These are phyloP conservation scores for Brassica juncea DNA, from an alignment of 345 rosid species.

Conservation along the genomic window DNA sequence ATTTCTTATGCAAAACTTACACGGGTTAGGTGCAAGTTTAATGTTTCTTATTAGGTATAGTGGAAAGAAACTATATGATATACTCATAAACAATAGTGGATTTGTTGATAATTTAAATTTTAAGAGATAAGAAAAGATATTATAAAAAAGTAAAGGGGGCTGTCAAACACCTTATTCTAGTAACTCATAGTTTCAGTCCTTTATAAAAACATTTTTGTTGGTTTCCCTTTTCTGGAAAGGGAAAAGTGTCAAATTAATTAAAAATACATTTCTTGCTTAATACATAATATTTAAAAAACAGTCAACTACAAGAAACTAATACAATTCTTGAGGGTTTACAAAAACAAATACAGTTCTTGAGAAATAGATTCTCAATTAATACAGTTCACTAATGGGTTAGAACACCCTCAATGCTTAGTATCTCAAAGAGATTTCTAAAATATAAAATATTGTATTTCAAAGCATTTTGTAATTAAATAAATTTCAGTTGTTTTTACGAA, in stretches of 20 bases:
- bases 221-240: not conserved
- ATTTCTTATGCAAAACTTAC: slow-evolving; percentile 19
- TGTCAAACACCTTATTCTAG: slow-evolving; percentile 26
- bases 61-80: not conserved
- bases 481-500: not conserved
- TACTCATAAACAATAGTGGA: not conserved
- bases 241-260: not conserved
- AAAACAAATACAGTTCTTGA: not conserved
- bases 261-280: not conserved
- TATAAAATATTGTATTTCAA: not conserved
- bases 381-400: not conserved
- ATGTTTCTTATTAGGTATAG: not conserved
- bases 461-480: not conserved
- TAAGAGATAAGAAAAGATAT: slow-evolving; percentile 18
- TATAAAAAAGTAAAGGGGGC: slow-evolving; percentile 8
- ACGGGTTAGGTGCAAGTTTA: slow-evolving; percentile 10
- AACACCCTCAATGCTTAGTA: not conserved
- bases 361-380: not conserved
- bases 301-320: not conserved
- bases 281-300: not conserved
- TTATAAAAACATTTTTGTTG: not conserved
- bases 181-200: slow-evolving; percentile 19
- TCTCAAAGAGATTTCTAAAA: not conserved
- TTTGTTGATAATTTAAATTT: slow-evolving; percentile 1
- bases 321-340: not conserved